Evolutionary conservation across 2,329 filamentous ascomycete genomes (phyloP).

Genomic region (Diaporthe australafricana): DNA sequence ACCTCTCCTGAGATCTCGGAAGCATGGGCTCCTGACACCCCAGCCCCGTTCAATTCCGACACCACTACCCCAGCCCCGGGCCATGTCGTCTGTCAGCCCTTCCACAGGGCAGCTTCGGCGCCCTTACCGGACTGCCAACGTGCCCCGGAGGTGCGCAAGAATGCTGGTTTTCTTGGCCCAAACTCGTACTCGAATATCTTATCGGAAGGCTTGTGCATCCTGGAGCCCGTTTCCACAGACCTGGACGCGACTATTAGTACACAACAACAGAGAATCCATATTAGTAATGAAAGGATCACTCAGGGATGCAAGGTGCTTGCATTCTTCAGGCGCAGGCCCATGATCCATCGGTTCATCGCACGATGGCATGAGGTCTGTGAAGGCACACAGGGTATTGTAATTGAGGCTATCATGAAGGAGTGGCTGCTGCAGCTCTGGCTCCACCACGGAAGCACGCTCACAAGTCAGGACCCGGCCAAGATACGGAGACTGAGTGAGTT

Average conservation of each 20-base stretch:
- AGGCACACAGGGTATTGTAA: conserved; percentile 42
- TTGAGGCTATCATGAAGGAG: conserved; percentile 47
- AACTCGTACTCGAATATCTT: conserved; percentile 48
- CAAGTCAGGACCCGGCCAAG: conserved; percentile 47
- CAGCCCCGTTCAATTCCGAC: conserved; percentile 23
- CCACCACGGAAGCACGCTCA: conserved; percentile 44
- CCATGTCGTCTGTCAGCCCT: conserved; percentile 42
- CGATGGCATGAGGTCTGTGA: conserved; percentile 46
- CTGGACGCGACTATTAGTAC: conserved; percentile 38
- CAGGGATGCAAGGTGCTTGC: conserved; percentile 47
- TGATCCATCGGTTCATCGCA: conserved; percentile 45
- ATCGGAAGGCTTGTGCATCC: conserved; percentile 45
- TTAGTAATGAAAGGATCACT: conserved; percentile 47
- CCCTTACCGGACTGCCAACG: conserved; percentile 43
- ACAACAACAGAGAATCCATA: conserved; percentile 41
- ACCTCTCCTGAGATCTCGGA: conserved; percentile 1
- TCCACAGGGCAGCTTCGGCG: conserved; percentile 44
- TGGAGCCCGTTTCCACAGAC: conserved; percentile 42
- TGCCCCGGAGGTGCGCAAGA: conserved; percentile 39
- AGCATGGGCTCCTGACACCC: background rate
- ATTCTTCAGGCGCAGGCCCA: conserved; percentile 46
- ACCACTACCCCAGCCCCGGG: conserved; percentile 30
- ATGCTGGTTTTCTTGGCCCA: conserved; percentile 46
- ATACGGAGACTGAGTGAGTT: conserved; percentile 47
- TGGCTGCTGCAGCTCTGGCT: conserved; percentile 47